phyloP scores from a whole-genome alignment of 768 basidiomycete genomes.

The Lentinula sp. region DNA sequence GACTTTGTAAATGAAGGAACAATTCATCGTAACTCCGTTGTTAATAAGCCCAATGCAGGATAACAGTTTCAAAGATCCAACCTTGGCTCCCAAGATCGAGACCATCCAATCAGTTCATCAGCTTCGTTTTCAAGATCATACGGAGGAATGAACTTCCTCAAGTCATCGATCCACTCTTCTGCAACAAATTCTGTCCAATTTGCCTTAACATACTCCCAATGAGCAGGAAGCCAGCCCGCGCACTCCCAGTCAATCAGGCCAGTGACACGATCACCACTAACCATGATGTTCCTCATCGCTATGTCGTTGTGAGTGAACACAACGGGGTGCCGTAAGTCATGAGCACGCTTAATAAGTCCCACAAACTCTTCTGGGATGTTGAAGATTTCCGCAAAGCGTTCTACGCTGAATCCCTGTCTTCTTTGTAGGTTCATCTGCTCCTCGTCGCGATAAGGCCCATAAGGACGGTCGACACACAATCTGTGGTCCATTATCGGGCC shows the following conservation, averaged over 20 bases:
- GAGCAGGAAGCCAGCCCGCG: constrained; percentile 28
- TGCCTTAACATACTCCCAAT: constrained; percentile 24
- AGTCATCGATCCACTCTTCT: not conserved
- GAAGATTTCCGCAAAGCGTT: not conserved
- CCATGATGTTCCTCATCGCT: constrained; percentile 35
- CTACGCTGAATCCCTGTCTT: not conserved
- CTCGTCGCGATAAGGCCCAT: constrained; percentile 7
- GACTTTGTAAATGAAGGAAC: too few relatives aligned
- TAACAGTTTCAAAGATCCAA: not conserved
- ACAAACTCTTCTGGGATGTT: not conserved
- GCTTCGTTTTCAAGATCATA: not conserved
- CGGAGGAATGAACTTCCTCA: not conserved
- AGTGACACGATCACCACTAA: constrained; percentile 21
- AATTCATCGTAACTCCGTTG: too few relatives aligned
- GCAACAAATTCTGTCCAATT: not conserved
- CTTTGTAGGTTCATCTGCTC: constrained; percentile 4
- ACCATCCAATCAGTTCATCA: not conserved
- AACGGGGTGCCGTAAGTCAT: constrained; percentile 6
- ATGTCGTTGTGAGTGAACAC: constrained; percentile 36
- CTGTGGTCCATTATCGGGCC: constrained; percentile 4
- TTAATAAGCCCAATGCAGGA: too few relatives aligned
- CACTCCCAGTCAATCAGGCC: constrained; percentile 32
- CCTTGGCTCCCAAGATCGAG: not conserved
- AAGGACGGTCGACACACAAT: not conserved
- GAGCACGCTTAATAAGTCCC: not conserved